Conservation (phyloP, 441 rosid genomes). For the Isatis lusitanica region DNA sequence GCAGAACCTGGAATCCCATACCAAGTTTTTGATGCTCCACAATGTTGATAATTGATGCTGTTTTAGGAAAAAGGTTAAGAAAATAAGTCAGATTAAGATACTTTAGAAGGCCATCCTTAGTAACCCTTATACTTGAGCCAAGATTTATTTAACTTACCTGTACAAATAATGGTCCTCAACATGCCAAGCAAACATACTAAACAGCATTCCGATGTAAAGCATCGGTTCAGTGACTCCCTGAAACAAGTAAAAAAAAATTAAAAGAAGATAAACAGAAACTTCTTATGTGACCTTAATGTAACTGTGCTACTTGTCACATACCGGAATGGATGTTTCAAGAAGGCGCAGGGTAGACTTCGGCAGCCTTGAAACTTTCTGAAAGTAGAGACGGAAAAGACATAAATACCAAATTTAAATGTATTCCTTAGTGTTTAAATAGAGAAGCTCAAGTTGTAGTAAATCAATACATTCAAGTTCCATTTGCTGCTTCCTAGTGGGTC, state of each 20-base stretch:
- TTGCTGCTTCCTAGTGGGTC: slow-evolving; percentile 97
- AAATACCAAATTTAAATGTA: background rate
- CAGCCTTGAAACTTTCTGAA: slow-evolving; percentile 78
- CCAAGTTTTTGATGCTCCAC: slow-evolving; percentile 99
- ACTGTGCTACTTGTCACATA: slow-evolving; percentile 38
- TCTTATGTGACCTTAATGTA: background rate
- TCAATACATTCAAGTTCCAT: slow-evolving; percentile 93
- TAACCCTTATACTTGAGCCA: slow-evolving; percentile 3
- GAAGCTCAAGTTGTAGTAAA: slow-evolving; percentile 34
- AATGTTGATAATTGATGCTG: slow-evolving; percentile 99
- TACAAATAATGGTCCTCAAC: slow-evolving; percentile 99
- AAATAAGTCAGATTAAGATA: background rate
- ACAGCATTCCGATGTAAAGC: slow-evolving; percentile 99
- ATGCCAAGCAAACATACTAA: slow-evolving; percentile 99
- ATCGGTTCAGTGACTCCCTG: slow-evolving; percentile 99
- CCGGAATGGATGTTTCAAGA: slow-evolving; percentile 85
- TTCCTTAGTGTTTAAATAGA: background rate
- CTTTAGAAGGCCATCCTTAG: background rate
- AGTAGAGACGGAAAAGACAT: slow-evolving; percentile 18
- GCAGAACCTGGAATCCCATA: slow-evolving; percentile 97
- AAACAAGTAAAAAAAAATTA: slow-evolving; percentile 37
- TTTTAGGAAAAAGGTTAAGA: slow-evolving; percentile 11
- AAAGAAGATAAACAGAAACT: background rate
- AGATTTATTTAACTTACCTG: slow-evolving; percentile 55
- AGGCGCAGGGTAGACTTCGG: slow-evolving; percentile 89